Percentiles rank a stretch among this genome's conserved stretches.
Conservation (phyloP, 1,284 basidiomycete species). For the Tausonia pullulans region DNA sequence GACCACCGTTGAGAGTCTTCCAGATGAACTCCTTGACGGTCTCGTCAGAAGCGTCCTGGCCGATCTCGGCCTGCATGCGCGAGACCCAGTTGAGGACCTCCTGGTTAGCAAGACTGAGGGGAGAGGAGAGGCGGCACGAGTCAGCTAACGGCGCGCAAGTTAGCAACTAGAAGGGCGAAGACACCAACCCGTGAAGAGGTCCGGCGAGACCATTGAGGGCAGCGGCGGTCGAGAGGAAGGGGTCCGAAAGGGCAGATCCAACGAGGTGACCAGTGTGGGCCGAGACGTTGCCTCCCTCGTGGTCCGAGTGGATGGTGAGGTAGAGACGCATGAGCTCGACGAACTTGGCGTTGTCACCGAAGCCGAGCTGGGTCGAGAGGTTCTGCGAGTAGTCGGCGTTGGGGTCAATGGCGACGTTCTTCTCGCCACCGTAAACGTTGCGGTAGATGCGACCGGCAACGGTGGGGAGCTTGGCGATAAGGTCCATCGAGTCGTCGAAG, state of each 20-base stretch:
- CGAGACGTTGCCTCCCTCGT: constrained; percentile 97
- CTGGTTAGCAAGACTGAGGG: constrained; percentile 70
- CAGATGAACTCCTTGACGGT: constrained; percentile 86
- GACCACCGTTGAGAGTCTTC: constrained; percentile 78
- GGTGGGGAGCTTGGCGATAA: constrained; percentile 94
- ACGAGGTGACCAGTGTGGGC: constrained; percentile 94
- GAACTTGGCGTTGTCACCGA: constrained; percentile 76
- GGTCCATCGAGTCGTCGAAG: constrained; percentile 94
- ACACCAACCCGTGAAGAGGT: constrained; percentile 67
- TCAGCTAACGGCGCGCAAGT: not conserved
- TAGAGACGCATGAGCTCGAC: constrained; percentile 93
- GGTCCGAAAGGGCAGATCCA: constrained; percentile 94
- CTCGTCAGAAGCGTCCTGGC: constrained; percentile 67
- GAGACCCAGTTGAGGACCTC: constrained; percentile 57
- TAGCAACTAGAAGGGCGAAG: not conserved
- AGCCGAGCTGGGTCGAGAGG: constrained; percentile 82
- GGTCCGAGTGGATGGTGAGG: constrained; percentile 96
- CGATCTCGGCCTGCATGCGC: constrained; percentile 28
- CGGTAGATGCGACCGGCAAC: constrained; percentile 95
- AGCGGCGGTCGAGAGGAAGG: constrained; percentile 89
- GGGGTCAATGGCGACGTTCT: constrained; percentile 75
- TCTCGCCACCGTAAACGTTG: constrained; percentile 75
- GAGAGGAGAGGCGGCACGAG: not conserved
- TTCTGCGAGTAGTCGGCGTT: constrained; percentile 90
- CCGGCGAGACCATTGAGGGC: constrained; percentile 94